Conservation (phyloP, 1,139 yeast genomes). For the Protomyces lactucae-debilis region DNA sequence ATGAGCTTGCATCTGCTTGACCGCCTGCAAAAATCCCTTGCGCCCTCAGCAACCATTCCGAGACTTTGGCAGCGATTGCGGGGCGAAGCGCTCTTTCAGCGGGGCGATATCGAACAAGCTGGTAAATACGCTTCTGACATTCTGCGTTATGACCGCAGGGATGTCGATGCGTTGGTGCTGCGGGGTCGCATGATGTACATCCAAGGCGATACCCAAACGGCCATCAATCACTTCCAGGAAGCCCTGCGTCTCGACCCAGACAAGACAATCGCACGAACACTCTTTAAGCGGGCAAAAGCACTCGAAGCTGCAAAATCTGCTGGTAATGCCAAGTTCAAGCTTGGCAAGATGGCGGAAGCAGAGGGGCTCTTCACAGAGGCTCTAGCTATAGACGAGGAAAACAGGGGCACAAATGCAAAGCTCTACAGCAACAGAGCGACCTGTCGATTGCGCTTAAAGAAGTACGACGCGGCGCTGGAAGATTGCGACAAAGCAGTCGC, state of each 20-base stretch:
- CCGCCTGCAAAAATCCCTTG: slow-evolving; percentile 42
- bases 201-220: slow-evolving; percentile 43
- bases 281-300: slow-evolving; percentile 39
- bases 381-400: slow-evolving; percentile 50
- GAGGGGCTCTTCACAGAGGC: slow-evolving; percentile 63
- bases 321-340: slow-evolving; percentile 66
- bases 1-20: slow-evolving; percentile 41
- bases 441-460: slow-evolving; percentile 55
- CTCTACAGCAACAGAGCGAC: slow-evolving; percentile 77
- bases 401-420: slow-evolving; percentile 48
- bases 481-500: slow-evolving; percentile 59
- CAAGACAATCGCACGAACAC: slow-evolving; percentile 38
- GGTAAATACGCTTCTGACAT: slow-evolving; percentile 40
- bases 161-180: slow-evolving; percentile 43
- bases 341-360: slow-evolving; percentile 54
- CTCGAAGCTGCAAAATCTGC: slow-evolving; percentile 43
- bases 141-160: slow-evolving; percentile 39
- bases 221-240: slow-evolving; percentile 42
- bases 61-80: slow-evolving; percentile 40
- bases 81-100: slow-evolving; percentile 37
- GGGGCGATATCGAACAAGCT: slow-evolving; percentile 41
- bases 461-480: slow-evolving; percentile 53
- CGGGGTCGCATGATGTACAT: slow-evolving; percentile 42
- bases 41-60: slow-evolving; percentile 40
- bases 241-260: slow-evolving; percentile 46